Conservation (phyloP, 2,329 filamentous ascomycete species). For the Exserohilum turcica region DNA sequence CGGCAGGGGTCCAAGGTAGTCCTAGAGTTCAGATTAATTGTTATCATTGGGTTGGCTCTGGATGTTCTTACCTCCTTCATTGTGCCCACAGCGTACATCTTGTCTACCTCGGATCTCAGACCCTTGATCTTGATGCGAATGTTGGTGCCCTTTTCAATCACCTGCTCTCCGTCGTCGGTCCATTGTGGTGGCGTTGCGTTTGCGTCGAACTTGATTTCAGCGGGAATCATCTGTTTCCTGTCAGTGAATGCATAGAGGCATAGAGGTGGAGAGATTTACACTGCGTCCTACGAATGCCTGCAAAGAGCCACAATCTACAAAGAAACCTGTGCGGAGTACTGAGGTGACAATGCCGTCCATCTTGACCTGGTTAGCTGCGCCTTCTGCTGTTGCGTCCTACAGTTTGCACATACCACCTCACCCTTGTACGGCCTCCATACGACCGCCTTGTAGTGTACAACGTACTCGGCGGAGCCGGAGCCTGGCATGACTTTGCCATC, state of each 20-base stretch:
- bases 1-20: constrained; percentile 47
- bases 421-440: constrained; percentile 98
- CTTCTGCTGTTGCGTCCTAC: neutral
- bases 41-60: constrained; percentile 2
- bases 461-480: constrained; percentile 91
- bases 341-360: constrained; percentile 92
- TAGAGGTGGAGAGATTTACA: constrained; percentile 59
- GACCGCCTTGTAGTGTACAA: constrained; percentile 90
- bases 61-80: constrained; percentile 72
- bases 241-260: constrained; percentile 20
- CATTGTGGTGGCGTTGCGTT: constrained; percentile 97
- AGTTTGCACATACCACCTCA: constrained; percentile 75
- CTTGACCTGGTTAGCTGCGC: constrained; percentile 55
- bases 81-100: constrained; percentile 96
- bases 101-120: constrained; percentile 87
- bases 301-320: constrained; percentile 78
- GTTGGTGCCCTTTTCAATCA: constrained; percentile 92
- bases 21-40: constrained; percentile 33
- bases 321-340: constrained; percentile 91
- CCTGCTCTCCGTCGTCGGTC: constrained; percentile 91
- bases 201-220: constrained; percentile 90
- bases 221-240: constrained; percentile 75
- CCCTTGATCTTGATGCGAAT: constrained; percentile 94
- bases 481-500: constrained; percentile 91
- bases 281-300: constrained; percentile 80